These are phyloP conservation scores for Colletotrichum zoysiae DNA, from an alignment of 2,329 filamentous ascomycete genomes.

Conservation along the genomic window DNA sequence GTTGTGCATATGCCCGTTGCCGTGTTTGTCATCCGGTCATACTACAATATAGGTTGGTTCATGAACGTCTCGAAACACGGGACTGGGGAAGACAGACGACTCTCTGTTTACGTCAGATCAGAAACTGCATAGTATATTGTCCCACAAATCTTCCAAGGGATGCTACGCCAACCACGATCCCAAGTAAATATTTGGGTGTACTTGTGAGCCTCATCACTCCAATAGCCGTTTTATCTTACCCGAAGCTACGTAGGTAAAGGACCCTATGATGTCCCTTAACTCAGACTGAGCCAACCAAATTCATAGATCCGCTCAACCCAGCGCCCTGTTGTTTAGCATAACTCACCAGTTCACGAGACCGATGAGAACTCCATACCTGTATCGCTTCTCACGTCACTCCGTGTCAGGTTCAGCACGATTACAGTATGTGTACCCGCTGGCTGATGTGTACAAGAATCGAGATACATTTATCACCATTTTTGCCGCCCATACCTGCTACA, in stretches of 20 bases:
- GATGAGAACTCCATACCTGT: neutral
- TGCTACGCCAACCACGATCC: neutral
- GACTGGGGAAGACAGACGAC: neutral
- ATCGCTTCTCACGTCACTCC: conserved; percentile 12
- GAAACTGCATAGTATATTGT: neutral
- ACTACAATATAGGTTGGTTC: neutral
- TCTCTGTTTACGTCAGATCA: neutral
- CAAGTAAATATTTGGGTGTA: neutral
- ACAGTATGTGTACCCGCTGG: neutral
- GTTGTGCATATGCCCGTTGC: conserved; percentile 17
- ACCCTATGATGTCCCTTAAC: no score
- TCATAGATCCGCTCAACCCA: neutral
- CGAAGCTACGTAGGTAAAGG: neutral
- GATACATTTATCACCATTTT: conserved; percentile 4
- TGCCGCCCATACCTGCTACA: neutral
- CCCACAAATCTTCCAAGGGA: neutral
- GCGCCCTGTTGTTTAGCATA: neutral
- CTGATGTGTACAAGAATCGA: conserved; percentile 22
- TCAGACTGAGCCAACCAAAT: neutral
- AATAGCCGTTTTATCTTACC: no score
- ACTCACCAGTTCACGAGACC: neutral
- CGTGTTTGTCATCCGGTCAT: conserved; percentile 4
- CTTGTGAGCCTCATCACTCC: neutral
- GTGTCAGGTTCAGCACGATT: neutral
- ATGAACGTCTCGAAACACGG: conserved; percentile 3